Conservation (phyloP, 2,329 filamentous ascomycete species). For the Neonectria ditissima region DNA sequence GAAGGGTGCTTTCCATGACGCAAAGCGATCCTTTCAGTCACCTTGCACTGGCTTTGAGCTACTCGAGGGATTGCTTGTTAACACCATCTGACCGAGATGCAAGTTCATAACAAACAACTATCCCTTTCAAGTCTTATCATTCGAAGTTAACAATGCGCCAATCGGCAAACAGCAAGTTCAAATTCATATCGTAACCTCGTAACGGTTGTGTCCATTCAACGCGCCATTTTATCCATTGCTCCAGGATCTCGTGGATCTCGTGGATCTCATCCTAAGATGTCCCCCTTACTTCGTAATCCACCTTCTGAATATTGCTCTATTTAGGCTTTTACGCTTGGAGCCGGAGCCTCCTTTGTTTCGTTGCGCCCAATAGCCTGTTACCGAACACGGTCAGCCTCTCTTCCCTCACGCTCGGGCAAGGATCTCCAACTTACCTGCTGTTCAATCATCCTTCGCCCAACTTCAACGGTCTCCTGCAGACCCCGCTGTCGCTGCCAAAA, state of each 20-base stretch:
- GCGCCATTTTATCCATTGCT: not conserved
- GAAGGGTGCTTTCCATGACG: not conserved
- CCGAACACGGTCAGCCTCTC: conserved; percentile 19
- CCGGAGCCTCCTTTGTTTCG: conserved; percentile 31
- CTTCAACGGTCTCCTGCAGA: conserved; percentile 67
- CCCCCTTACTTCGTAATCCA: not conserved
- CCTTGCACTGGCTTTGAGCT: not conserved
- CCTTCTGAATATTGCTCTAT: conserved; percentile 1
- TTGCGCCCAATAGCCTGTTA: conserved; percentile 30
- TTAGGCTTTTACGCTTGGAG: conserved; percentile 39
- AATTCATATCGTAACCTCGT: not conserved
- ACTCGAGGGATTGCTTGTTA: not conserved
- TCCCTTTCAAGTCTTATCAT: not conserved
- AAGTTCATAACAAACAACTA: not conserved
- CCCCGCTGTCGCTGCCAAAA: conserved; percentile 74
- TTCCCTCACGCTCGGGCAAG: not conserved
- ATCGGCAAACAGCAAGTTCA: not conserved
- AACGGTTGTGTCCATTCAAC: not conserved
- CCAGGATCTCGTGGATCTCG: too few species aligned
- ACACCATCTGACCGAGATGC: not conserved
- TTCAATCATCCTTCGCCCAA: conserved; percentile 67
- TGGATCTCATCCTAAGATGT: not conserved
- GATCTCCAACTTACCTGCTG: conserved; percentile 50
- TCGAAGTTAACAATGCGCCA: not conserved
- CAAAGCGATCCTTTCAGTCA: not conserved